These are phyloP conservation scores for Piloderma croceum DNA, from an alignment of 768 basidiomycete genomes.

Conservation along the genomic window DNA sequence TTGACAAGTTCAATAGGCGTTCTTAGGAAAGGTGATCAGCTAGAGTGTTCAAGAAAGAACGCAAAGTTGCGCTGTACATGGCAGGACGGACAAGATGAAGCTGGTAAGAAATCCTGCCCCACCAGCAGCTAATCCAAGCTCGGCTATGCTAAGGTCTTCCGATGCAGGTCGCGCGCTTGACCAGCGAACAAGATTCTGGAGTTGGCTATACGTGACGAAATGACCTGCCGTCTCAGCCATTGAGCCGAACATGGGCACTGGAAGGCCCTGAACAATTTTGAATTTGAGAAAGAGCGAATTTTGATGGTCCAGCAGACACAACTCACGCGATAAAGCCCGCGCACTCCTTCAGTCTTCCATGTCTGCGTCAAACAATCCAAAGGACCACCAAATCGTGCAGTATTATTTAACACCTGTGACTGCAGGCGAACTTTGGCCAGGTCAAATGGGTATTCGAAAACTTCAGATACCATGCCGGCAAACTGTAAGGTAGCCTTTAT, in stretches of 20 bases:
- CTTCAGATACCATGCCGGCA: conserved; percentile 80
- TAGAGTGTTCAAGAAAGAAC: neutral
- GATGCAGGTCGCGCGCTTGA: conserved; percentile 28
- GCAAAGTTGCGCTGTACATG: neutral
- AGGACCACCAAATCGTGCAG: conserved; percentile 59
- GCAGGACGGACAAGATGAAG: conserved; percentile 68
- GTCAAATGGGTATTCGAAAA: conserved; percentile 94
- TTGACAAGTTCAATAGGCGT: conserved; percentile 95
- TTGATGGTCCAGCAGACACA: neutral
- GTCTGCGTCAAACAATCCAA: conserved; percentile 65
- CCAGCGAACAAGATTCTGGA: conserved; percentile 56
- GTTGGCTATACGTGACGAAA: conserved; percentile 80
- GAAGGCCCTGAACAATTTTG: conserved; percentile 58
- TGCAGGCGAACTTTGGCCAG: conserved; percentile 93
- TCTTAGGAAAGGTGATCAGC: conserved; percentile 31
- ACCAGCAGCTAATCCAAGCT: conserved; percentile 75
- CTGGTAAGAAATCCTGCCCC: conserved; percentile 86
- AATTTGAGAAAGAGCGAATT: neutral
- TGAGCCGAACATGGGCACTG: conserved; percentile 86
- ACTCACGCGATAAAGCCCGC: conserved; percentile 63
- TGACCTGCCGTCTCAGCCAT: conserved; percentile 89
- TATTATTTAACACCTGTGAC: conserved; percentile 74
- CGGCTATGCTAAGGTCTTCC: conserved; percentile 50
- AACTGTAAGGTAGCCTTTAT: conserved; percentile 37
- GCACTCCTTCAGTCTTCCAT: conserved; percentile 53